phyloP scores from a whole-genome alignment of 495 filamentous ascomycete genomes.

The Neurospora sp. region DNA sequence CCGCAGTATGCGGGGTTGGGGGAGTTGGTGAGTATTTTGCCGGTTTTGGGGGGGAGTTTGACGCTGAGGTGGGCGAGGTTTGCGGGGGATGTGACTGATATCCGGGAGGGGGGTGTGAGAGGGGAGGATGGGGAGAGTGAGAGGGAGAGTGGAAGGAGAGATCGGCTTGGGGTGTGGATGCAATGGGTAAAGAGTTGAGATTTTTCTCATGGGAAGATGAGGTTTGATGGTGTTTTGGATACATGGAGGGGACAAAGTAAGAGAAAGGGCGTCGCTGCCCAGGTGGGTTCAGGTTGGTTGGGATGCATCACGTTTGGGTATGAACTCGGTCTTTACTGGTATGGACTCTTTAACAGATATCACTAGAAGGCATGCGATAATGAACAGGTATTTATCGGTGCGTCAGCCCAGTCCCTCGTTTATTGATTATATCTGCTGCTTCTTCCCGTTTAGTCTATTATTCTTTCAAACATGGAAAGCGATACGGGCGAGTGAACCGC shows the following conservation, averaged over 20 bases:
- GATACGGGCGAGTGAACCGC: too few relatives aligned
- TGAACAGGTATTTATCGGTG: neutral
- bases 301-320: neutral
- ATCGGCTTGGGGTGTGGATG: neutral
- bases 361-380: neutral
- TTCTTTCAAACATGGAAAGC: too few relatives aligned
- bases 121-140: neutral
- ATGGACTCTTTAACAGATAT: neutral
- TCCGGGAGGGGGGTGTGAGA: too few relatives aligned
- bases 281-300: neutral
- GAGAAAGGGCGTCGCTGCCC: neutral
- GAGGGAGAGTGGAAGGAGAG: neutral
- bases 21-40: constrained; percentile 68
- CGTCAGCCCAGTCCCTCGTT: neutral
- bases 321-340: neutral
- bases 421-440: neutral
- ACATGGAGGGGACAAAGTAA: neutral
- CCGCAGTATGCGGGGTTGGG: constrained; percentile 68
- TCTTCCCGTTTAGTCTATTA: neutral
- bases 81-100: neutral
- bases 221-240: neutral
- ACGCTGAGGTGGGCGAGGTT: constrained; percentile 11
- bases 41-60: constrained; percentile 51
- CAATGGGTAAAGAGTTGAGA: neutral
- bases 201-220: neutral